Evolutionary conservation across 31 red algal genomes (phyloP), one percentile per base, ranked within the genome.

Genomic region (Asparagopsis taxiformis): DNA sequence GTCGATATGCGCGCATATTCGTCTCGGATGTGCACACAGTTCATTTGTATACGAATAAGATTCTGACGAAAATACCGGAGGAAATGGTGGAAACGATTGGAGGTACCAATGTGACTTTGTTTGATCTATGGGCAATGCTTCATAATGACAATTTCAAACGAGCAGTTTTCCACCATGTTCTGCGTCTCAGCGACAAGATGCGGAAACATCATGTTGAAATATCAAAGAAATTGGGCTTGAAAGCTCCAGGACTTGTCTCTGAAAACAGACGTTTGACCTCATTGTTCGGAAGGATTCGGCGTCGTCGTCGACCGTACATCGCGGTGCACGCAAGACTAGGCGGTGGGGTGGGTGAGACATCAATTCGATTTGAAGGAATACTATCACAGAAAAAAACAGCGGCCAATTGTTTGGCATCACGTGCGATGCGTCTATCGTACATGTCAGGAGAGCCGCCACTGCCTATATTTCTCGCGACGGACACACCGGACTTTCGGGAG

Each of bases 381-480:
- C 38, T 25, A 3, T 20, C 24, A 0, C 16, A 70, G 25, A 58
- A 61, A 31, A 59, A 65, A 25, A 49, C 17, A 0, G 49, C 63
- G n/a, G 77, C 77, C 1, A 37, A 38, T 28, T 82, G 77, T 24
- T 38, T 82, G 35, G 77, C 77, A 16, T 70, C 77, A 52, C 44
- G 77, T 41, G 77, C 77, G 0, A 65, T 82, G 1, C 46, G 65
- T 35, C 28, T 82, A 29, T 31, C 77, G 31, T 55, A 57, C 8
- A 52, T 71, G 48, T 43, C 53, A 1, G 77, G 55, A 10, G 16
- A 48, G 3, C 65, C 77, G 2, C 39, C 72, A 26, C 52, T 82
- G 29, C 77, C 77, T 22, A 62, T 82, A 8, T 82, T 69, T 46
- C 38, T 82, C 30, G 65, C 65, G 22, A 82, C 77, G 7, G 77